phyloP scores from a whole-genome alignment of 306 rosid genomes.

The Cotoneaster glaucophyllus region DNA sequence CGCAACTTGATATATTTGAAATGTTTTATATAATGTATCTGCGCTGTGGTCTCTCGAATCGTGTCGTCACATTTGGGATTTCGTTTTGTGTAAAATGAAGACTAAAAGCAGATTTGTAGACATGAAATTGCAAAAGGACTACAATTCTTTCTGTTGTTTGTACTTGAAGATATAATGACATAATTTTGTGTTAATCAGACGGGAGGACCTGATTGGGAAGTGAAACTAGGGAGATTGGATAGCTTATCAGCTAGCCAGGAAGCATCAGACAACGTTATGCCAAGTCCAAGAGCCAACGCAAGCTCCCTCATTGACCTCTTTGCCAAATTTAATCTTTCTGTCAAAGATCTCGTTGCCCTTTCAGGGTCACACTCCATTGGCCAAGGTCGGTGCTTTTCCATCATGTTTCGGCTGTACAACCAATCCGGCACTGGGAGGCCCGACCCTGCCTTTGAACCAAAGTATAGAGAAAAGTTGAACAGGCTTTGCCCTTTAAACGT shows the following conservation, averaged over 20 bases:
- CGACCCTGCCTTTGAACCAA: constrained; percentile 60
- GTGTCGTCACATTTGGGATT: neutral
- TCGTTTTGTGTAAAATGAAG: neutral
- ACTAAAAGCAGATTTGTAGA: neutral
- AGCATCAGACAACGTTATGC: constrained; percentile 68
- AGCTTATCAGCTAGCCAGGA: constrained; percentile 63
- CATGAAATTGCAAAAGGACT: neutral
- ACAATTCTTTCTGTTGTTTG: neutral
- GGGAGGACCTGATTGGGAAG: constrained; percentile 87
- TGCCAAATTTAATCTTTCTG: constrained; percentile 33
- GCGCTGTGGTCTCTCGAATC: neutral
- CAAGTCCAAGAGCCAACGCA: constrained; percentile 85
- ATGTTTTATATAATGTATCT: neutral
- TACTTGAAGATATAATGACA: neutral
- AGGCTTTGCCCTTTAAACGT: constrained; percentile 52
- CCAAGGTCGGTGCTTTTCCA: constrained; percentile 72
- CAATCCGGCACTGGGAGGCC: constrained; percentile 70
- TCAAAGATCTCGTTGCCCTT: constrained; percentile 68
- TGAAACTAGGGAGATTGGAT: constrained; percentile 76
- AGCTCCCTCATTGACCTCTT: constrained; percentile 56
- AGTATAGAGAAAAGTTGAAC: constrained; percentile 39
- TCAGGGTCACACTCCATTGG: constrained; percentile 91
- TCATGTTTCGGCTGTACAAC: constrained; percentile 87
- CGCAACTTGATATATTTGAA: neutral
- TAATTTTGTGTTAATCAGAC: constrained; percentile 34